Evolutionary conservation across 257 asterid genomes (phyloP).

Genomic region (Leonotis leonurus): DNA sequence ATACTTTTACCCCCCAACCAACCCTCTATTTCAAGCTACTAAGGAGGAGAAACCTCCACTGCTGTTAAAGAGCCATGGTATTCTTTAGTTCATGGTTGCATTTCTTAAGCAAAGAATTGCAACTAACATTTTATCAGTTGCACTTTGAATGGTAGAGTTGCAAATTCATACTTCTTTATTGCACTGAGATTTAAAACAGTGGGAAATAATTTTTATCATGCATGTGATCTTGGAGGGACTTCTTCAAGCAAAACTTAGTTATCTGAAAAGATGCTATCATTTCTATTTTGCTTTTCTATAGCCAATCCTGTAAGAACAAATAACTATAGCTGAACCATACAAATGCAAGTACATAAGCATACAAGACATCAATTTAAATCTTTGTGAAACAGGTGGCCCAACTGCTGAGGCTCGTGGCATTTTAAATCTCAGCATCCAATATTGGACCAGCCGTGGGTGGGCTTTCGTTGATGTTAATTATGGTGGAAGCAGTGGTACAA

Average conservation of each 20-base stretch:
- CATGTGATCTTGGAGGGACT: neutral
- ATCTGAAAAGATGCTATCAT: neutral
- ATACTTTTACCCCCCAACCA: constrained; percentile 85
- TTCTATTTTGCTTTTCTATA: neutral
- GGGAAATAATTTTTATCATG: neutral
- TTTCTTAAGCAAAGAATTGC: neutral
- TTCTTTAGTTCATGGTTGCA: neutral
- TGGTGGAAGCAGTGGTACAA: constrained; percentile 94
- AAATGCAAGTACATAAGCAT: neutral
- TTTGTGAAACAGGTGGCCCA: constrained; percentile 67
- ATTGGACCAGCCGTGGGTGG: constrained; percentile 99
- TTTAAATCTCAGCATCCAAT: constrained; percentile 73
- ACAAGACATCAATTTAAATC: neutral
- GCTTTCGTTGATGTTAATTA: constrained; percentile 96
- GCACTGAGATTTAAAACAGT: neutral
- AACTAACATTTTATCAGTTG: neutral
- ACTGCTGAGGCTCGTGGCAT: constrained; percentile 87
- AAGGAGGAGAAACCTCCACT: constrained; percentile 80
- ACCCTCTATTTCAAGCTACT: constrained; percentile 64
- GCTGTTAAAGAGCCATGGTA: constrained; percentile 90
- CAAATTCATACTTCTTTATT: constrained; percentile 7
- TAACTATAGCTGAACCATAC: neutral
- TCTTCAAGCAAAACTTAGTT: neutral
- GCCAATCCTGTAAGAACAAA: neutral
- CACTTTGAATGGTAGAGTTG: neutral